These are phyloP conservation scores for Fusarium sp. DNA, from an alignment of 2,329 filamentous ascomycete genomes.

Conservation along the genomic window DNA sequence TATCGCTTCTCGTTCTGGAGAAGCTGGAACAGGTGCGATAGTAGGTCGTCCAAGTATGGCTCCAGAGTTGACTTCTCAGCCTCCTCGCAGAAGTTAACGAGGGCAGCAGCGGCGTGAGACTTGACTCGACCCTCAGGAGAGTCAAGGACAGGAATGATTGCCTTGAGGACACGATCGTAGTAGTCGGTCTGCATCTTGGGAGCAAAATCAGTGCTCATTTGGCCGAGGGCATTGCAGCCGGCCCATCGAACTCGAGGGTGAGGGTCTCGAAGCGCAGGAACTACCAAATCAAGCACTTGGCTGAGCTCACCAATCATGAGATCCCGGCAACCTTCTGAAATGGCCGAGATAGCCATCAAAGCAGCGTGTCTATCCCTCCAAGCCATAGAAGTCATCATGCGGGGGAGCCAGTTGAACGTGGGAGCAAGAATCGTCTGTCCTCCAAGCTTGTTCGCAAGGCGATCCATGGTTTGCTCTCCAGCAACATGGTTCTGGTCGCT, in stretches of 20 bases:
- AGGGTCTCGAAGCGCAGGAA: constrained; percentile 88
- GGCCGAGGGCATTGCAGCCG: constrained; percentile 97
- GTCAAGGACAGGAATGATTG: constrained; percentile 91
- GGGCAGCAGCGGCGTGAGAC: constrained; percentile 94
- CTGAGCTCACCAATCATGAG: constrained; percentile 95
- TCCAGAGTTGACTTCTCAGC: constrained; percentile 92
- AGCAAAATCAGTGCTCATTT: constrained; percentile 99
- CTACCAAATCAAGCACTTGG: constrained; percentile 94
- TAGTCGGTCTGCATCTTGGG: constrained; percentile 98
- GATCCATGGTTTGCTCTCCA: constrained; percentile 98
- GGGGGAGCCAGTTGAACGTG: constrained; percentile 95
- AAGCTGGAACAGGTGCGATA: constrained; percentile 87
- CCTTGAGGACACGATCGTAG: constrained; percentile 86
- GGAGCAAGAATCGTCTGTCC: constrained; percentile 92
- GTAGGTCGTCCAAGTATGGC: constrained; percentile 89
- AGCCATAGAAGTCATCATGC: constrained; percentile 95
- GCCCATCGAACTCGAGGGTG: constrained; percentile 97
- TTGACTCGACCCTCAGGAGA: constrained; percentile 94
- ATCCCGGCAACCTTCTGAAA: constrained; percentile 96
- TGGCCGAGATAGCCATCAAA: constrained; percentile 98
- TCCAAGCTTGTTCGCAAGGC: constrained; percentile 95
- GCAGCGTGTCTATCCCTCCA: constrained; percentile 98
- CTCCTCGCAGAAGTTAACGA: constrained; percentile 99
- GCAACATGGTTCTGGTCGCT: constrained; percentile 98
- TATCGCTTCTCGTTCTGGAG: constrained; percentile 94